Conservation (phyloP, 2,329 filamentous ascomycete species). For the Corniculantispora saksenae region DNA sequence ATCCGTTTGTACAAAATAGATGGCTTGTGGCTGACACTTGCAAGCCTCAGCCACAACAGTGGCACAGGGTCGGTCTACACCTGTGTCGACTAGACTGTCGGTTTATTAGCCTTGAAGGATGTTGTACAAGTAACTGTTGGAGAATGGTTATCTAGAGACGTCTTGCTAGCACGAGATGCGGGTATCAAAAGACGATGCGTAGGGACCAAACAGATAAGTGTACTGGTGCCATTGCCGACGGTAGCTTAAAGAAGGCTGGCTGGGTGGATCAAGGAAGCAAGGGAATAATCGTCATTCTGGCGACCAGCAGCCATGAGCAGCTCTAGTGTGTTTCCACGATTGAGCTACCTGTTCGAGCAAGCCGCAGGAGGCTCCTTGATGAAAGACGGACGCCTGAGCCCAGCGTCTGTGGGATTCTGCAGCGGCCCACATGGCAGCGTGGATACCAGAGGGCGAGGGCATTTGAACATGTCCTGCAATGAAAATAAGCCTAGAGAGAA, state of each 20-base stretch:
- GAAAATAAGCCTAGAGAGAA: neutral
- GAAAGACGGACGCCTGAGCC: neutral
- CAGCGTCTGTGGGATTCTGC: neutral
- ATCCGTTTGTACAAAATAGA: neutral
- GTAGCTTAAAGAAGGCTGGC: neutral
- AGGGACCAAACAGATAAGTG: neutral
- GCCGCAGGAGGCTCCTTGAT: neutral
- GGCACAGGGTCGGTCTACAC: neutral
- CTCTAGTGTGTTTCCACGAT: too few species aligned
- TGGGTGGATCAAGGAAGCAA: neutral
- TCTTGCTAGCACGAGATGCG: neutral
- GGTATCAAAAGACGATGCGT: neutral
- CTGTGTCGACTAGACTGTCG: neutral
- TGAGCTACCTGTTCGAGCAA: too few species aligned
- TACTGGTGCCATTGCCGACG: neutral
- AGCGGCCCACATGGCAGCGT: neutral
- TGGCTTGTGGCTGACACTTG: neutral
- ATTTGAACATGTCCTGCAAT: neutral
- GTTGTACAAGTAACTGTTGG: neutral
- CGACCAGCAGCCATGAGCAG: neutral
- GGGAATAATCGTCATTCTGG: neutral
- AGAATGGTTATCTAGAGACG: neutral
- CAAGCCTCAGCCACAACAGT: slow-evolving; percentile 9
- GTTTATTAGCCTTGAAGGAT: too few species aligned
- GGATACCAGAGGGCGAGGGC: neutral